Evolutionary conservation across 495 filamentous ascomycete species (phyloP).

Genomic region (Astrocystis sublimbata): DNA sequence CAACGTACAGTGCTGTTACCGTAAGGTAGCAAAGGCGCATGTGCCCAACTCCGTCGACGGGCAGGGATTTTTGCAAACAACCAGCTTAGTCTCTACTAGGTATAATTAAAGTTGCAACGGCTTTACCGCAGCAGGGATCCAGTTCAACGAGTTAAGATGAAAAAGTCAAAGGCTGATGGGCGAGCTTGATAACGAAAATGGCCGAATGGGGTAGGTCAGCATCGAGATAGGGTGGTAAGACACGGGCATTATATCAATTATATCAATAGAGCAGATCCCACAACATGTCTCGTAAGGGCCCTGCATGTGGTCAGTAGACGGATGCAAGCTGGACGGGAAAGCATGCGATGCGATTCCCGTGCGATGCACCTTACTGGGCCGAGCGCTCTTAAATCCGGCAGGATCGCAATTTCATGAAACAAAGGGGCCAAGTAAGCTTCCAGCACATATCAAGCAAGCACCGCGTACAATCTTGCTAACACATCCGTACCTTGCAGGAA

Average conservation of each 20-base stretch:
- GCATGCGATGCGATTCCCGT: not conserved
- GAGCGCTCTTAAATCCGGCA: not conserved
- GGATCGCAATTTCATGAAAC: constrained; percentile 9
- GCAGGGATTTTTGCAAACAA: not conserved
- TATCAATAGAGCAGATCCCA: not conserved
- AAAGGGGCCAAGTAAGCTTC: not conserved
- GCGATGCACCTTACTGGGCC: too few relatives aligned
- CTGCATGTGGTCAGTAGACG: not conserved
- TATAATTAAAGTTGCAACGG: constrained; percentile 10
- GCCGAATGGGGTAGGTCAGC: not conserved
- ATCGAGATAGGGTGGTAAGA: not conserved
- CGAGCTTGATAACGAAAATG: not conserved
- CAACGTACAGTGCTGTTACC: too few relatives aligned
- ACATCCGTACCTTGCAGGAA: not conserved
- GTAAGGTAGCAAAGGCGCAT: not conserved
- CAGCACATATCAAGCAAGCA: not conserved
- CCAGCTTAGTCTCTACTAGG: not conserved
- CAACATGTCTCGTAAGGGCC: not conserved
- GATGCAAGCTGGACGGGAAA: not conserved
- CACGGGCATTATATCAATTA: not conserved
- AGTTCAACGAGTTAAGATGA: not conserved
- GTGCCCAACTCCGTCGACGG: too few relatives aligned
- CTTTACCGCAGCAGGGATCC: constrained; percentile 8
- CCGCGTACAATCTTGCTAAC: not conserved
- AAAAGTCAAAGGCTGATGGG: too few relatives aligned